Base-by-base conservation (phyloP, 2,329 filamentous ascomycete genomes). In the Paramyrothecium roridum region DNA sequence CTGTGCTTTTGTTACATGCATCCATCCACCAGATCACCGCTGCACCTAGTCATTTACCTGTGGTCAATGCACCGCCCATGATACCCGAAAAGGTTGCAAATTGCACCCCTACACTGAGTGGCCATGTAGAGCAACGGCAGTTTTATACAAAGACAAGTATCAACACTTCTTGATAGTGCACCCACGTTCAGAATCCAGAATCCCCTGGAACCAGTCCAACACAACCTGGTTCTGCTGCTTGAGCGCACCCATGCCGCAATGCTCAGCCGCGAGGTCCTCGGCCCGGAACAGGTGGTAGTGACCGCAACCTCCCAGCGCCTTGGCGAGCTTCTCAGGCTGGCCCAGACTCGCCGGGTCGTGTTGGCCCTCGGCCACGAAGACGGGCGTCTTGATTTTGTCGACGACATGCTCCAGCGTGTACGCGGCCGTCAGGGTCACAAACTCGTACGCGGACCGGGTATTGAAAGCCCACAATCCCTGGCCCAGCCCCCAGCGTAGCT, bases 381-480 rank as follows among this genome's bases (percentile, higher is more conserved):
- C 48, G 2, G 65, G 61, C 30, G 58, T 57, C 17, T 55, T 58
- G 13, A 69, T 63, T 16, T 61, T 55, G n/a, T 60, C 52, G 7
- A 56, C 51, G 0, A 63, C 58, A 0, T 54, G 49, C 6, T 61
- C 56, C 16, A 66, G 33, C 2, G 48, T 62, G 55, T 61, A 65
- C 13, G 56, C 26, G 10, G 60, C 55, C 1, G 52, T 30, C 13
- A 56, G 8, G 16, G 56, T 56, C 17, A 61, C 56, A 48, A 59
- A 66, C 2, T 65, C 59, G 26, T 57, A 63, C 3, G 64, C 56
- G 2, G 63, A 66, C 17, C 52, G 51, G 2, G 56, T 59, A 48
- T 66, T 64, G 55, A 66, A 69, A 1, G 61, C 52, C 66, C 65
- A 68, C 19, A 63, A 34, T 20, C 66, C 66, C 17, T 68, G 64